Conservation (phyloP, 2,329 filamentous ascomycete genomes). For the Emericellopsis cladophorae region DNA sequence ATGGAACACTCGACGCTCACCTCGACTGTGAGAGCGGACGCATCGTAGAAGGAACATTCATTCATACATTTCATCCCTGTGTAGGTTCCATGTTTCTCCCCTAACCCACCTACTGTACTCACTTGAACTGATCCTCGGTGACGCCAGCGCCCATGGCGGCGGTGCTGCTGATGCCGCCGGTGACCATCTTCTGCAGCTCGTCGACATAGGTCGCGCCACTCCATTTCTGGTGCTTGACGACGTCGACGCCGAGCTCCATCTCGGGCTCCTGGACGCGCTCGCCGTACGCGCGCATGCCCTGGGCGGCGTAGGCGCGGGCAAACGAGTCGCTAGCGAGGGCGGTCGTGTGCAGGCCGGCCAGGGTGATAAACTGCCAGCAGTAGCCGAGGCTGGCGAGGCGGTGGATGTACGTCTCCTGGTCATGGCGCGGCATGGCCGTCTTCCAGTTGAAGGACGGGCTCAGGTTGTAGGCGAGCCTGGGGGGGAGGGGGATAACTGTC, state of each 20-base stretch:
- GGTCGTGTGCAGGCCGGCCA: conserved; percentile 90
- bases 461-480: conserved; percentile 89
- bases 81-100: background rate
- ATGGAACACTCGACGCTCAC: background rate
- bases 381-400: conserved; percentile 81
- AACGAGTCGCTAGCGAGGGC: conserved; percentile 88
- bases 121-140: conserved; percentile 84
- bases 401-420: conserved; percentile 95
- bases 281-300: conserved; percentile 93
- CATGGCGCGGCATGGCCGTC: conserved; percentile 76
- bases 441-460: conserved; percentile 99
- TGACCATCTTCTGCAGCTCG: conserved; percentile 93
- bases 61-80: background rate
- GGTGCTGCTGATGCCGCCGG: conserved; percentile 80
- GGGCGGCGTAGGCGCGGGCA: conserved; percentile 63
- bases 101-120: background rate
- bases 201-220: conserved; percentile 90
- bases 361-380: conserved; percentile 99
- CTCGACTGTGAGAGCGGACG: background rate
- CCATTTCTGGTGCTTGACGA: conserved; percentile 99
- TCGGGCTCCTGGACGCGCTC: conserved; percentile 97
- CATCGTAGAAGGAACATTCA: background rate
- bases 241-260: conserved; percentile 81
- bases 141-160: conserved; percentile 96
- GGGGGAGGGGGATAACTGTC: too few relatives aligned